Evolutionary conservation across 768 basidiomycete species (phyloP).

Genomic region (Lactarius sanguifluus): DNA sequence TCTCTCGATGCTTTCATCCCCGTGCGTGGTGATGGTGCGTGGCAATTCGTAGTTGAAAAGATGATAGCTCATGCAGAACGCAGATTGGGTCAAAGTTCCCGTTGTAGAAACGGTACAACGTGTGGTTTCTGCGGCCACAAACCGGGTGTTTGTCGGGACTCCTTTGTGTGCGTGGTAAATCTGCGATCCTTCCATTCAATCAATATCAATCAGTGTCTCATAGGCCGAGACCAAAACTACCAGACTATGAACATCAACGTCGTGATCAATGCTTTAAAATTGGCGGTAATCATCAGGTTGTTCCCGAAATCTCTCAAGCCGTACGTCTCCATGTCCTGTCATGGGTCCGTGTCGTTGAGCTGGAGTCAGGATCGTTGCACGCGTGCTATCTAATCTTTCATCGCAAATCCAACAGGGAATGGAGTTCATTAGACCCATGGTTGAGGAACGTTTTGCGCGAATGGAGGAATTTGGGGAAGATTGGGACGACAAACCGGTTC

Average conservation of each 20-base stretch:
- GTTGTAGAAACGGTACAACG: not conserved
- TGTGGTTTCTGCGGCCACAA: not conserved
- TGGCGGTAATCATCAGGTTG: not conserved
- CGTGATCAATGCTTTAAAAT: not conserved
- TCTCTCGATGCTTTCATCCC: not conserved
- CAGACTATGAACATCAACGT: not conserved
- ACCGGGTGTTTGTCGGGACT: not conserved
- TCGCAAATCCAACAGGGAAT: not conserved
- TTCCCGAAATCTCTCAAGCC: not conserved
- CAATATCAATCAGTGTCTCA: not conserved
- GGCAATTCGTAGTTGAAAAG: not conserved
- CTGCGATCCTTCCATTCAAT: not conserved
- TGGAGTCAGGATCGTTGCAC: slow-evolving; percentile 5
- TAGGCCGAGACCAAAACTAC: not conserved
- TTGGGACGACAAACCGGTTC: slow-evolving; percentile 18
- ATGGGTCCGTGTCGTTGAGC: not conserved
- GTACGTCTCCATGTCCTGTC: not conserved
- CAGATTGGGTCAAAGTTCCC: not conserved
- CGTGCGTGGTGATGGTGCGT: not conserved
- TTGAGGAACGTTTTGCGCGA: slow-evolving; percentile 1
- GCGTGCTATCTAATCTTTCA: slow-evolving; percentile 9
- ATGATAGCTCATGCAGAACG: not conserved
- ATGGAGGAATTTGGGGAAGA: slow-evolving; percentile 6
- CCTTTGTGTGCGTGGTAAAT: not conserved
- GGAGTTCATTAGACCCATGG: slow-evolving; percentile 6